Conservation (phyloP, 371 early-diverging fungal genomes). For the Apophysomyces ossiformis region DNA sequence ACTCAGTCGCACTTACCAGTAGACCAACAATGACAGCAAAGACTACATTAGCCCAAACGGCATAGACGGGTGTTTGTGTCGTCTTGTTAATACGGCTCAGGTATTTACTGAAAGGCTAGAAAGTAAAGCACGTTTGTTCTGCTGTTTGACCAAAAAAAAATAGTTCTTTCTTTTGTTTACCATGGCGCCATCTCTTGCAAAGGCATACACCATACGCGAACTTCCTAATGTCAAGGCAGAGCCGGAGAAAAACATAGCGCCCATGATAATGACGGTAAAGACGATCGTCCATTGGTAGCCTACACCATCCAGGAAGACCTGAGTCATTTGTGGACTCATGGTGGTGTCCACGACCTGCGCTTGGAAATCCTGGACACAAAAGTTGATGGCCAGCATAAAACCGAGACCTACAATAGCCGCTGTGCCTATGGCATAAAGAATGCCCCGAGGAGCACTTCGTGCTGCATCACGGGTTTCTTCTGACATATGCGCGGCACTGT, state of each 20-base stretch:
- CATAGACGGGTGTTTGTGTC: conserved; percentile 46
- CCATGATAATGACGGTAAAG: conserved; percentile 54
- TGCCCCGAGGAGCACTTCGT: conserved; percentile 68
- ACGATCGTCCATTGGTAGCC: conserved; percentile 56
- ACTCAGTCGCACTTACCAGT: conserved; percentile 24
- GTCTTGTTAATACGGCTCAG: conserved; percentile 40
- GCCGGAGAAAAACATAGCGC: conserved; percentile 61
- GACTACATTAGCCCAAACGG: conserved; percentile 57
- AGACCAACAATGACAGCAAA: conserved; percentile 49
- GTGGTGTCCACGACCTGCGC: conserved; percentile 47
- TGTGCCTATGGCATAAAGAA: conserved; percentile 59
- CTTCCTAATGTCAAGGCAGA: conserved; percentile 55
- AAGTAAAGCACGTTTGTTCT: neutral
- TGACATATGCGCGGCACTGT: conserved; percentile 77
- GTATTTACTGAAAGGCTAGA: conserved; percentile 51
- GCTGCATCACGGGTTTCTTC: conserved; percentile 75
- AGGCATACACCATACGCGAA: conserved; percentile 76
- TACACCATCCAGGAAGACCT: conserved; percentile 66
- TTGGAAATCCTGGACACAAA: conserved; percentile 63
- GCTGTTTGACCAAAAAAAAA: neutral
- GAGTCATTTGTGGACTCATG: conserved; percentile 50
- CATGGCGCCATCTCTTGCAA: conserved; percentile 76
- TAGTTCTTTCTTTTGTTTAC: conserved; percentile 1
- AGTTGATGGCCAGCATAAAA: conserved; percentile 60
- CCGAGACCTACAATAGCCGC: conserved; percentile 59